Evolutionary conservation across 805 yeast species (phyloP), one percentile per base, ranked within the genome.

Genomic region (Teunomyces tritomae): DNA sequence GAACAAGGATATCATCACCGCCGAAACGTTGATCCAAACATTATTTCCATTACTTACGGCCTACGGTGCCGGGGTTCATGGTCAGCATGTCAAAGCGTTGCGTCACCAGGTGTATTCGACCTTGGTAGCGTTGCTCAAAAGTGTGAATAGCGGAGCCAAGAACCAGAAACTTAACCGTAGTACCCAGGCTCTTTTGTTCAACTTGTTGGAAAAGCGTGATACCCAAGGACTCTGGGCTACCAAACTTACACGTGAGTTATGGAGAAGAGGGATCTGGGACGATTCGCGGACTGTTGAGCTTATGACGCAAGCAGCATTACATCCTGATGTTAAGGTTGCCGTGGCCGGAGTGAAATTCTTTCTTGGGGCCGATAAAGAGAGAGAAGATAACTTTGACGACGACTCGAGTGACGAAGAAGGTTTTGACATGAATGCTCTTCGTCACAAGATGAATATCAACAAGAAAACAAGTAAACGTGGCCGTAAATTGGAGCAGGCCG

Each of bases 221-320:
- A 61, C 75, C 39, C 88, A 86, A 58, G 97, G 97, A 32, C 71
- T 94, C 20, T 94, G 98, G 97, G 97, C 98, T 6, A 88, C 97
- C 2, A 91, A 89, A 60, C 72, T 94, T 48, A 90, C 97, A 4
- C 80, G 98, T 63, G 98, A 94, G 66, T 73, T 94, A 44, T 94
- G 99, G 99, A 81, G 96, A 73, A 80, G 98, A 63, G 96, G 96
- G 61, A 87, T 94, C 49, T 94, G 99, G 99, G 97, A 90, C 65
- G 99, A 94, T 65, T 80, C 96, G 0, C 77, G 97, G 59, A 86
- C 98, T 0, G 96, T 94, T n/a, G 99, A 94, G 67, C 83, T 94
- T 60, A 91, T 94, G 98, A 85, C 96, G 1, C 94, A 89, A 58
- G 97, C 98, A 1, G 89, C 97, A 1, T 68, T 89, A 51, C 97